Evolutionary conservation across 179 eudicot genomes (phyloP).

Genomic region (Beta corolliflora): DNA sequence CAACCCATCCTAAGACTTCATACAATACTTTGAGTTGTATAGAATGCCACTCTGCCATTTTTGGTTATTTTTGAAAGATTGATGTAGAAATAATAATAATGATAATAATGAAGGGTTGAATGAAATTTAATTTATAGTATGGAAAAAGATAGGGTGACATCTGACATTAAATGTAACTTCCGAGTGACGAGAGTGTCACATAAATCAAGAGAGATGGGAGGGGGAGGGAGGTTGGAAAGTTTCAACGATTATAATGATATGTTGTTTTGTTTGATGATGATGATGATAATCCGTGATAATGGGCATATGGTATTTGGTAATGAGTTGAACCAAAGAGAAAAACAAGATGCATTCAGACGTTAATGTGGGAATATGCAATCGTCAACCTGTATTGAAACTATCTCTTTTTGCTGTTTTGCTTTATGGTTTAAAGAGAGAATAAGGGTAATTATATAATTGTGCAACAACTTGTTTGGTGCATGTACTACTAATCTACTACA

Average conservation of each 20-base stretch:
- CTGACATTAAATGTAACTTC: background rate
- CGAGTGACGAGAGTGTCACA: background rate
- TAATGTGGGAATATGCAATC: slow-evolving; percentile 15
- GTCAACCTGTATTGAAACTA: background rate
- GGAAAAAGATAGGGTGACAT: too few species aligned
- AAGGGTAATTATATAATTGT: too few species aligned
- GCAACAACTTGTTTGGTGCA: too few species aligned
- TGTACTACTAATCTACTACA: too few species aligned
- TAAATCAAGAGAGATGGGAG: background rate
- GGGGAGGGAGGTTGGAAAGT: too few species aligned
- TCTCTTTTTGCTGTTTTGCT: background rate
- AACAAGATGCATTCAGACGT: background rate
- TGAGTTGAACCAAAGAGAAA: background rate
- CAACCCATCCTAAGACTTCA: slow-evolving; percentile 74
- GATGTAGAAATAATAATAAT: background rate
- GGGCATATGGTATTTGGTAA: background rate
- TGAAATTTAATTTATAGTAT: background rate
- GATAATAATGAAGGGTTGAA: background rate
- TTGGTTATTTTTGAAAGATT: background rate
- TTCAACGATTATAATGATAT: background rate
- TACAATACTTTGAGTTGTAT: slow-evolving; percentile 47
- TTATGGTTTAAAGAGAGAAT: background rate
- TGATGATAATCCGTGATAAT: slow-evolving; percentile 23
- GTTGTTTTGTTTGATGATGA: background rate
- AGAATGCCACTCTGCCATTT: slow-evolving; percentile 79